Conservation (phyloP, 75 land plant species). For the Adiantum capillusveneris region DNA sequence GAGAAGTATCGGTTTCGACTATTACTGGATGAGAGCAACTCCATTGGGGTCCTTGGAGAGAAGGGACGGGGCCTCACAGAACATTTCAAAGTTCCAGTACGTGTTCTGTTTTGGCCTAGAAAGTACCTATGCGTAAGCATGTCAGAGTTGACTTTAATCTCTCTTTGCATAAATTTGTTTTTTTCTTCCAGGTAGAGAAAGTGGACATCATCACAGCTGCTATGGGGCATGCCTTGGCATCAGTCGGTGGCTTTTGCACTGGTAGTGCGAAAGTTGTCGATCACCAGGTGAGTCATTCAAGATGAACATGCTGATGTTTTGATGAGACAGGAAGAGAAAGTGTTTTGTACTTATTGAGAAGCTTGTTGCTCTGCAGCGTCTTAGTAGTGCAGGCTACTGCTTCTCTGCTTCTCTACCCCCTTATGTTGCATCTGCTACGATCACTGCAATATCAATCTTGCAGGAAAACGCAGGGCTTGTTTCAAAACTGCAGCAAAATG, state of each 20-base stretch:
- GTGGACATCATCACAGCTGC: slow-evolving; percentile 88
- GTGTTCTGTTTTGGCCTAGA: slow-evolving; percentile 9
- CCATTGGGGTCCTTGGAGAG: slow-evolving; percentile 86
- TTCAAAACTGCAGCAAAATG: slow-evolving; percentile 47
- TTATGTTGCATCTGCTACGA: slow-evolving; percentile 79
- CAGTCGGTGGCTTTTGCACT: slow-evolving; percentile 94
- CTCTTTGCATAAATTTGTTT: no score
- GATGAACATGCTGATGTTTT: not conserved
- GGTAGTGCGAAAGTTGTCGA: slow-evolving; percentile 87
- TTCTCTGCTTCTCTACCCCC: slow-evolving; percentile 94
- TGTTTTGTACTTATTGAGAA: not conserved
- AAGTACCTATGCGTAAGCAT: no score
- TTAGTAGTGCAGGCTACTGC: slow-evolving; percentile 84
- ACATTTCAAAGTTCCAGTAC: slow-evolving; percentile 68
- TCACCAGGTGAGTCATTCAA: slow-evolving; percentile 54
- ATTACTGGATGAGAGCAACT: slow-evolving; percentile 87
- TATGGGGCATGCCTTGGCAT: slow-evolving; percentile 92
- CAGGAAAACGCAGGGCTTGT: slow-evolving; percentile 65
- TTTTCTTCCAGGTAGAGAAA: slow-evolving; percentile 60
- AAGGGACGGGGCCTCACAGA: slow-evolving; percentile 89
- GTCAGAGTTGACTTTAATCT: no score
- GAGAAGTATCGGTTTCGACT: slow-evolving; percentile 82
- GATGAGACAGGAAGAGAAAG: not conserved
- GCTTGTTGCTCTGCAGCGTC: slow-evolving; percentile 47
- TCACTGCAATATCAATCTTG: slow-evolving; percentile 76